Base-by-base conservation (phyloP, 2,329 filamentous ascomycete genomes). In the Epichloe sp. region DNA sequence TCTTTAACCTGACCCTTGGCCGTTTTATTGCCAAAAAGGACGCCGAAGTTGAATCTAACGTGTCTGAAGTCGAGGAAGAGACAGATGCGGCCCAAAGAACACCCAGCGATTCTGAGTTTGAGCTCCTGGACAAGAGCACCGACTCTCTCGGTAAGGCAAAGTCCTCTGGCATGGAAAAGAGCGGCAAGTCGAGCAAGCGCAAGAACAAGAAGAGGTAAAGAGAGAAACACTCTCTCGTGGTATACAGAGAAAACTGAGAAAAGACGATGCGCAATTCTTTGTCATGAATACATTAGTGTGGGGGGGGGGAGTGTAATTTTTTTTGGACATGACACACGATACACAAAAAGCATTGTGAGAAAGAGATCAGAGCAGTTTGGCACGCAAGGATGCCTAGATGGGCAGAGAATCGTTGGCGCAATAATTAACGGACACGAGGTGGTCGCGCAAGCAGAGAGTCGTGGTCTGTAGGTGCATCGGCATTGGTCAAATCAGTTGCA, bases 51-150 rank as follows among this genome's bases (percentile, higher is more conserved):
- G 65, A 69, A 17, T 62, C 68, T 4, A 69, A 70, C 8, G 64
- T 67, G 3, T 67, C 67, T 2, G 66, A 65, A 8, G 67, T 65
- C 15, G 70, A 71, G 37, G 70, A 72, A 23, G 72, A 74, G 44
- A 75, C 71, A 14, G 77, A 78, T 54, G 68, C 65, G 4, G 66
- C 73, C 42, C 71, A 78, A 65, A 67, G 67, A 52, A 77, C 77
- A 34, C 71, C 77, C 21, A 78, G 74, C 21, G 79, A 77, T 60
- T 80, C 78, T 1, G 77, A 82, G 62, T 83, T 80, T 65, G 80
- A 84, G 68, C 65, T 82, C 42, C 67, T 83, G 10, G 78, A 81
- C 61, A 80, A 80, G 68, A 79, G 76, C 58, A 71, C 75, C 19
- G 76, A 79, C 55, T 76, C 75, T 48, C 68, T 80, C 21, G 66